Base-by-base conservation (phyloP, 2,329 filamentous ascomycete genomes). In the Diplodia corticola region DNA sequence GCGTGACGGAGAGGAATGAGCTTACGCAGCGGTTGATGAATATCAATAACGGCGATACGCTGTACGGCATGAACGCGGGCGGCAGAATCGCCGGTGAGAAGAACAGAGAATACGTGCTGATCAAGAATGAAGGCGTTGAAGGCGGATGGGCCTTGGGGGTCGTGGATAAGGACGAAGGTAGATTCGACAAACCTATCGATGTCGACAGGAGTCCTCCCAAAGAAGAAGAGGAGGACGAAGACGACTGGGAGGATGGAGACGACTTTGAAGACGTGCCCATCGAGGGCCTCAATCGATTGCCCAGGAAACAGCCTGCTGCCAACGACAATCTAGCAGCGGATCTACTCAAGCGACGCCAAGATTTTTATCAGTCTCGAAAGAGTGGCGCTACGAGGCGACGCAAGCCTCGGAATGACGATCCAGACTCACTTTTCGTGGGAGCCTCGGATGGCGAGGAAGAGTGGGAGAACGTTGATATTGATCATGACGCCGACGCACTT, bases 141-240 rank as follows among this genome's bases (percentile, higher is more conserved):
- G 95, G 95, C 53, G 95, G 95, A 5, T 99, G 93, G 93, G 94
- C 94, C 0, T 81, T 99, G 5, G 95, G 95, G 63, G 95, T 99
- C 28, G 93, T 99, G 24, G 92, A 89, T 68, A 90, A 92, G 67
- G 96, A 95, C 60, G 85, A 89, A 50, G 93, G 92, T 2, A 86
- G 91, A 69, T 87, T 88, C 30, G 89, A 93, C 69, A 96, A 93
- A 75, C 94, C 95, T 0, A 98, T 99, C 68, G 93, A 98, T 74
- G 87, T 99, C 20, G 95, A 99, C 75, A 86, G 78, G 81, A 85
- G 86, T 1, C 67, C 66, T 30, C 67, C 69, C 10, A 81, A 83
- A 1, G 84, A 85, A 68, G 81, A 85, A 2, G 82, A 84, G 1
- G 82, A 84, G 1, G 82, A 86, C 1, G 83, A 87, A 4, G 85